Evolutionary conservation across 2,329 filamentous ascomycete genomes (phyloP).

Genomic region (Hirsutella minnesotensis): DNA sequence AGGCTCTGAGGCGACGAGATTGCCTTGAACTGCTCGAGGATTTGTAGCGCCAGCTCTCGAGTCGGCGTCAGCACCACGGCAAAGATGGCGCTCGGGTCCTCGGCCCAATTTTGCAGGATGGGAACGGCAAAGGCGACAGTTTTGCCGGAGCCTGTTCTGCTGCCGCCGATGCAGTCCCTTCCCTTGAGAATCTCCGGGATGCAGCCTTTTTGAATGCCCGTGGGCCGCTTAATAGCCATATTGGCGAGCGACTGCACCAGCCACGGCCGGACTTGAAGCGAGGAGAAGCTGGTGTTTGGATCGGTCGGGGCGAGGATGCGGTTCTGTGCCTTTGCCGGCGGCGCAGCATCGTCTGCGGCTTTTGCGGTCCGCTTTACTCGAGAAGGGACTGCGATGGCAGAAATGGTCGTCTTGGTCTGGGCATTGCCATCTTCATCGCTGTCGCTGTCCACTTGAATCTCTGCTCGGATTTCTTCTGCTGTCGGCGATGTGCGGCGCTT

Average conservation of each 20-base stretch:
- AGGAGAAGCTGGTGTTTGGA: constrained; percentile 54
- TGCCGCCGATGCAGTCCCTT: constrained; percentile 88
- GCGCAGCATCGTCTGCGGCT: constrained; percentile 3
- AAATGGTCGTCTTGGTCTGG: constrained; percentile 20
- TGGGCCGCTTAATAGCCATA: constrained; percentile 77
- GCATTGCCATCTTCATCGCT: constrained; percentile 19
- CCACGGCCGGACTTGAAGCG: constrained; percentile 71
- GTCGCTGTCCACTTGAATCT: constrained; percentile 9
- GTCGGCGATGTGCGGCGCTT: constrained; percentile 23
- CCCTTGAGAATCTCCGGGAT: constrained; percentile 90
- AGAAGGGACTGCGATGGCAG: constrained; percentile 39
- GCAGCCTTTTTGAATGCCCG: constrained; percentile 82
- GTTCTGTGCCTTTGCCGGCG: constrained; percentile 13
- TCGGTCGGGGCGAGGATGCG: constrained; percentile 40
- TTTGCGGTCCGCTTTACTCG: constrained; percentile 32
- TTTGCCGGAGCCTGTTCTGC: constrained; percentile 91
- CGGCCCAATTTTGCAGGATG: constrained; percentile 85
- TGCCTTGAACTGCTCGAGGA: constrained; percentile 91
- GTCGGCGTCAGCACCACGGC: constrained; percentile 83
- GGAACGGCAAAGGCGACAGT: constrained; percentile 92
- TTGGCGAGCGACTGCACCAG: constrained; percentile 66
- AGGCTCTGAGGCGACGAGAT: constrained; percentile 80
- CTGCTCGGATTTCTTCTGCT: too few species aligned
- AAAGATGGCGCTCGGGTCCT: constrained; percentile 86
- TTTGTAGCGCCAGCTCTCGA: constrained; percentile 84